Percentiles rank a stretch among this genome's conserved stretches.
These are phyloP conservation scores for Nakazawaea pomicola DNA, from an alignment of 805 yeast species.

Conservation along the genomic window DNA sequence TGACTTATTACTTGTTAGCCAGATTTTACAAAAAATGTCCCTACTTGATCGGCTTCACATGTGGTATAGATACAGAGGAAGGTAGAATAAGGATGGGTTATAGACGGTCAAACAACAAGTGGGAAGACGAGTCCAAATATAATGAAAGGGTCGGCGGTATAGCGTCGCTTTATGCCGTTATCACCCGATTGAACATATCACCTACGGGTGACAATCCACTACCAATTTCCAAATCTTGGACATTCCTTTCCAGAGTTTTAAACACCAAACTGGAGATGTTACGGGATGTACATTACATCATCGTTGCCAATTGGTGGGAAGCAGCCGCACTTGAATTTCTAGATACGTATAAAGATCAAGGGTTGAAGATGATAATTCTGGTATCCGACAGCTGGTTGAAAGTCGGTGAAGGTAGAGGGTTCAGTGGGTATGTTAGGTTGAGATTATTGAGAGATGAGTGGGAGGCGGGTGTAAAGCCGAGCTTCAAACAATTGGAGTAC, in stretches of 20 bases:
- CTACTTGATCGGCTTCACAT: slow-evolving; percentile 73
- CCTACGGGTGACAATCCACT: too few species aligned
- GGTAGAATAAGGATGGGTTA: slow-evolving; percentile 88
- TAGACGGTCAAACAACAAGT: slow-evolving; percentile 45
- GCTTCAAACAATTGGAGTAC: slow-evolving; percentile 38
- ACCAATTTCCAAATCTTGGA: slow-evolving; percentile 61
- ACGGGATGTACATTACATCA: slow-evolving; percentile 64
- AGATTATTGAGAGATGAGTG: slow-evolving; percentile 79
- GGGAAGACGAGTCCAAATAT: slow-evolving; percentile 62
- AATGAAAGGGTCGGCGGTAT: slow-evolving; percentile 88
- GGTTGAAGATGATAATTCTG: slow-evolving; percentile 48
- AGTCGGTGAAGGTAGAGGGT: slow-evolving; percentile 44
- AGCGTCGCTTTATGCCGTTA: slow-evolving; percentile 69
- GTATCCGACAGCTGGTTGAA: slow-evolving; percentile 48
- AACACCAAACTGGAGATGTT: slow-evolving; percentile 49
- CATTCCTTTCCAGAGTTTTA: slow-evolving; percentile 61
- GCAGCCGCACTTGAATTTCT: slow-evolving; percentile 57
- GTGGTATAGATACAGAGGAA: slow-evolving; percentile 71
- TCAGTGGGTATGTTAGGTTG: slow-evolving; percentile 76
- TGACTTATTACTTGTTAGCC: slow-evolving; percentile 60
- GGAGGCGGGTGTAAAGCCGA: slow-evolving; percentile 42
- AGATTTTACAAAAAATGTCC: slow-evolving; percentile 92
- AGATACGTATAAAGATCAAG: slow-evolving; percentile 64
- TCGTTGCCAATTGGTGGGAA: slow-evolving; percentile 90
- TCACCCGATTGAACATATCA: slow-evolving; percentile 50